phyloP scores from a whole-genome alignment of 2,329 filamentous ascomycete genomes.

The Fusarium stilboides region DNA sequence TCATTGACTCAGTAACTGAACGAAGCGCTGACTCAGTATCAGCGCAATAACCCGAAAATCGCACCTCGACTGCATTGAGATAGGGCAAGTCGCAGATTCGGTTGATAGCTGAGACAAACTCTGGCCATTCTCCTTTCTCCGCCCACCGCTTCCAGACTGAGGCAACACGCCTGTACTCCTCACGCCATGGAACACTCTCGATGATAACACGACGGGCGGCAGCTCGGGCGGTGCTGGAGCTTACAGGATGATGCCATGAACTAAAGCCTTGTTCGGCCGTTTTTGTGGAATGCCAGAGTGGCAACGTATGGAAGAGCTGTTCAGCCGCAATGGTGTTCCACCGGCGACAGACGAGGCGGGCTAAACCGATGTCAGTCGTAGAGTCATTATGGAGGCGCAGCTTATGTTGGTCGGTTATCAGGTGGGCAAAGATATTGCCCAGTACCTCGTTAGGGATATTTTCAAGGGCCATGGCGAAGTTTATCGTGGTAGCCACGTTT shows the following conservation, averaged over 20 bases:
- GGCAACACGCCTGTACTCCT: neutral
- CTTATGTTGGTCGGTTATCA: neutral
- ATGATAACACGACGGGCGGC: conserved; percentile 14
- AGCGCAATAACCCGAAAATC: neutral
- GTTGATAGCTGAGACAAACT: neutral
- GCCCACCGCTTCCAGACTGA: neutral
- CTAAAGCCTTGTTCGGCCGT: fast-evolving
- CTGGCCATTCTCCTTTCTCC: neutral
- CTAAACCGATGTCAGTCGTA: neutral
- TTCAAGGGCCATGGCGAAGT: neutral
- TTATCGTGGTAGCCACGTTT: too few species aligned
- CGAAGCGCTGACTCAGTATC: neutral
- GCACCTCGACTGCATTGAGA: neutral
- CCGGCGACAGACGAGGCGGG: conserved; percentile 27
- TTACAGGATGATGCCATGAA: neutral
- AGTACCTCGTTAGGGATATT: conserved; percentile 13
- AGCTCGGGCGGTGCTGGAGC: fast-evolving
- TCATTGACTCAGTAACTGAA: neutral
- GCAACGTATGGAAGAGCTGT: neutral
- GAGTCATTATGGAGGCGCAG: fast-evolving
- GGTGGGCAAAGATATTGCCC: conserved; percentile 3
- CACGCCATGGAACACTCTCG: neutral
- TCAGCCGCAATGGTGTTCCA: conserved; percentile 15
- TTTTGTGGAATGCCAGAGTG: neutral
- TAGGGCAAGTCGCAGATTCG: conserved; percentile 10